Evolutionary conservation across 306 rosid species (phyloP).

Genomic region (Begonia fuchsioides): DNA sequence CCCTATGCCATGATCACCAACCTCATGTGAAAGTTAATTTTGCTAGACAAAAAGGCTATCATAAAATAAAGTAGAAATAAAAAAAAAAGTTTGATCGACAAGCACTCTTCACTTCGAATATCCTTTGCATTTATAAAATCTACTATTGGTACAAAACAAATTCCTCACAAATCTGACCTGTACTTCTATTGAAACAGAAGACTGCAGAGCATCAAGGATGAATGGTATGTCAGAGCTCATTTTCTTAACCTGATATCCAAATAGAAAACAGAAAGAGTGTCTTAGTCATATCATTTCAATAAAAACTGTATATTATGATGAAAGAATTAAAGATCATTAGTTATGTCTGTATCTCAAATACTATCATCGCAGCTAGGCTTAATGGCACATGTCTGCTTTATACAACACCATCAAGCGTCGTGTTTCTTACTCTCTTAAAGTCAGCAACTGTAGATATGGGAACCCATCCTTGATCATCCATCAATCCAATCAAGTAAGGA

Average conservation of each 20-base stretch:
- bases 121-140: neutral
- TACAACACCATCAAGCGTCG: conserved; percentile 2
- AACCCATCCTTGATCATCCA: conserved; percentile 97
- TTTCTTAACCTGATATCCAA: conserved; percentile 42
- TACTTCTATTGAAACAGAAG: conserved; percentile 62
- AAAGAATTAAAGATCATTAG: neutral
- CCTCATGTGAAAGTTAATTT: neutral
- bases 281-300: conserved; percentile 2
- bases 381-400: conserved; percentile 5
- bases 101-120: too few species aligned
- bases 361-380: neutral
- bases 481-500: conserved; percentile 54
- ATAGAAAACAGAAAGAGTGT: neutral
- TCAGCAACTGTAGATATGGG: conserved; percentile 51
- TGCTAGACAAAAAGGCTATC: neutral
- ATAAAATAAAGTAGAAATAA: neutral
- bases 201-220: conserved; percentile 69
- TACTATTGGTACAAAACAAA: neutral
- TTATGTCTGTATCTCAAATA: neutral
- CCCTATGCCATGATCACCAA: conserved; percentile 29
- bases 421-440: conserved; percentile 69
- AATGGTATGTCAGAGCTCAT: conserved; percentile 65
- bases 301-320: conserved; percentile 4
- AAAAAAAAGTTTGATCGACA: too few species aligned
- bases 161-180: conserved; percentile 37